Evolutionary conservation across 495 filamentous ascomycete genomes (phyloP), one percentile per base, ranked within the genome.

Genomic region (Penicillium malachiteum): DNA sequence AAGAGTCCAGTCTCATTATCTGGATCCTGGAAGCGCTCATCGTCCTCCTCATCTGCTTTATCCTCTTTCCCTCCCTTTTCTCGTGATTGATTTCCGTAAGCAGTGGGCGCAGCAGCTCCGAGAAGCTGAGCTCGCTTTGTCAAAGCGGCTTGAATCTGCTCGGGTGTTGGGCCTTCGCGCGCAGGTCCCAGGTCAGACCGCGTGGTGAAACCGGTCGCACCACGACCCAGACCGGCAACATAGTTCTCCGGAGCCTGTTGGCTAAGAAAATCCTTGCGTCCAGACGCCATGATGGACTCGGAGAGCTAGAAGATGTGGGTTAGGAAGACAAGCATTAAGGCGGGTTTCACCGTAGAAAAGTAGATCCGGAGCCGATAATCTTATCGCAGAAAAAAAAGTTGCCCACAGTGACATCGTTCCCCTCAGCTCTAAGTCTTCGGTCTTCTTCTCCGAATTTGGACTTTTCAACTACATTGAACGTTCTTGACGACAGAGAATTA

Each of bases 1-100:
- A 99, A 97, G 33, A 99, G 77, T 9, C 95, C 94, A 31, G 93
- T 90, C 69, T 99, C 94, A 61, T 96, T 96, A 64, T 98, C 94
- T 6, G 95, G 93, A 67, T 99, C 94, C 69, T 96, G 90, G 60
- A 90, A 97, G 13, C 92, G 86, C 8, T 89, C 88, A 57, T 91
- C 89, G 48, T 96, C 90, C 14, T 92, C 89, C 50, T 87, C 85
- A 40, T 87, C 84, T n/a, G n/a, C n/a, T 10, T 87, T 89, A 50
- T 92, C 73, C 8, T 75, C 73, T 48, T 72, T 72, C 0, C 68
- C 69, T 11, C 73, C 75, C 57, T 84, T 94, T 70, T 95, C 91
- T 42, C 90, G 85, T 12, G 65, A 50, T 6, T 81, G 75, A 6
- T 80, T 84, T 5, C 89, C 91, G 63, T 96, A 94, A 13, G 88